These are phyloP conservation scores for Neonectria faginata DNA, from an alignment of 2,329 filamentous ascomycete species.

Conservation along the genomic window DNA sequence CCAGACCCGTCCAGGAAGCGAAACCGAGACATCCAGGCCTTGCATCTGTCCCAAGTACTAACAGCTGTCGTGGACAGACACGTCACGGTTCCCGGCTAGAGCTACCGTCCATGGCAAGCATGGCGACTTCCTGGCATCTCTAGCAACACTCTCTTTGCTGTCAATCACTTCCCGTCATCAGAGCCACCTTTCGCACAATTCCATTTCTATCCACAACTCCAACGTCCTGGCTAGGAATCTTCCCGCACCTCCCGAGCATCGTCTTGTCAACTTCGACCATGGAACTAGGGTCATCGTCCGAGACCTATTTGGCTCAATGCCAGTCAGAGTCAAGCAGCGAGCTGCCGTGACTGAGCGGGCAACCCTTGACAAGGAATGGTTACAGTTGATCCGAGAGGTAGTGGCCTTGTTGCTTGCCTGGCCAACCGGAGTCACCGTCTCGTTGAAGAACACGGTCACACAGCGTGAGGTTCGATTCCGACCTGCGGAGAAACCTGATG, in stretches of 20 bases:
- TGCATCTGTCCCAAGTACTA: neutral
- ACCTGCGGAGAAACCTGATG: conserved; percentile 37
- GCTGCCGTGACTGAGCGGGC: conserved; percentile 64
- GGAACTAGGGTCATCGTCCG: conserved; percentile 82
- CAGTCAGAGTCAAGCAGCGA: conserved; percentile 87
- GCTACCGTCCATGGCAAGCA: conserved; percentile 70
- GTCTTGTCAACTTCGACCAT: conserved; percentile 66
- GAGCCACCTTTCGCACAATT: conserved; percentile 70
- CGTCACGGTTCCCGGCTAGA: conserved; percentile 74
- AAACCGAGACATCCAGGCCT: neutral
- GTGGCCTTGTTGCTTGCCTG: conserved; percentile 78
- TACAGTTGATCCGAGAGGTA: conserved; percentile 68
- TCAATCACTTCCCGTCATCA: conserved; percentile 79
- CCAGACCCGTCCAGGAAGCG: neutral
- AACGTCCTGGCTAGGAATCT: conserved; percentile 71
- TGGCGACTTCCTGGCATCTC: conserved; percentile 81
- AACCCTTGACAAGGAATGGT: conserved; percentile 72
- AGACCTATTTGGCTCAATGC: conserved; percentile 90
- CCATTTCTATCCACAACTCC: conserved; percentile 77
- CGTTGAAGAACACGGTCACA: conserved; percentile 63
- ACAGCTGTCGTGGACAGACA: conserved; percentile 65
- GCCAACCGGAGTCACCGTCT: conserved; percentile 66
- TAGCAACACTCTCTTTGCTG: conserved; percentile 81
- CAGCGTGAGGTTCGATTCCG: conserved; percentile 55
- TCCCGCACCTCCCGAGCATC: conserved; percentile 70